These are phyloP conservation scores for sorghum (Sorghum bicolor) DNA, from an alignment of 176 grass and related monocot species.

Conservation along the genomic window Sorghum_bicolor_NCBIv3 NC_012873.2:52130001-52130500, in stretches of 20 bases:
- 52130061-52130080: too few species aligned
- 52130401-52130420: slow-evolving; percentile 4
- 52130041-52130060: too few species aligned
- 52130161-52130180: background rate
- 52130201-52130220: background rate
- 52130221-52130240: slow-evolving; percentile 6
- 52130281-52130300: background rate
- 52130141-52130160: background rate
- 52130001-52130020: too few species aligned
- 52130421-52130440: background rate
- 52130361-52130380: slow-evolving; percentile 17
- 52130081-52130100: background rate
- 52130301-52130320: background rate
- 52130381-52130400: slow-evolving; percentile 3
- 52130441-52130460: too few species aligned
- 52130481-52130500: too few species aligned
- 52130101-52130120: slow-evolving; percentile 26
- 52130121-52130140: slow-evolving; percentile 27
- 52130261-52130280: background rate
- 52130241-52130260: slow-evolving; percentile 32
- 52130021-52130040: background rate
- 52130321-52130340: background rate
- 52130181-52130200: background rate
- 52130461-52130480: too few species aligned
- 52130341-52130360: slow-evolving; percentile 33